Percentiles rank a stretch among this genome's conserved stretches.
These are phyloP conservation scores for Lasiodiplodia gonubiensis DNA, from an alignment of 2,329 filamentous ascomycete species.

Conservation along the genomic window DNA sequence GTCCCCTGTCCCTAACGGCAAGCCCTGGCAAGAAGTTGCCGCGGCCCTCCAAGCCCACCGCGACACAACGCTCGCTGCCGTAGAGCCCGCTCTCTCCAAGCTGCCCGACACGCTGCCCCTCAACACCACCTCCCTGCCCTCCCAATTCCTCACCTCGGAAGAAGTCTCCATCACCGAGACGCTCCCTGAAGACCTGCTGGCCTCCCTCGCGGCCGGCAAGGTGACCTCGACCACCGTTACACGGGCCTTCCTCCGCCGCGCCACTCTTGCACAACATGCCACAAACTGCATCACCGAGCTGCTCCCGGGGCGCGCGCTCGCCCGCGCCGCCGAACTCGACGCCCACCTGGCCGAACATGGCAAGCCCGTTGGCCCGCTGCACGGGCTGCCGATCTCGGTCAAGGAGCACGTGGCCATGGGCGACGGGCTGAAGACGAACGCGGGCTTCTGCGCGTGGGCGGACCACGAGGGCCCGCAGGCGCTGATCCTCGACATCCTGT, in stretches of 20 bases:
- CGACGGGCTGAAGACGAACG: conserved; percentile 54
- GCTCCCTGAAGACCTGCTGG: conserved; percentile 42
- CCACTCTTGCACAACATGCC: conserved; percentile 64
- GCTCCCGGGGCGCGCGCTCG: conserved; percentile 44
- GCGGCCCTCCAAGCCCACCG: conserved; percentile 54
- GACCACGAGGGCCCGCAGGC: conserved; percentile 30
- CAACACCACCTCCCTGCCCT: conserved; percentile 56
- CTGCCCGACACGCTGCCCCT: conserved; percentile 45
- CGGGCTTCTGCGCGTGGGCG: conserved; percentile 57
- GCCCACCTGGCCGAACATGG: conserved; percentile 38
- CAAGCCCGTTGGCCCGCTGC: conserved; percentile 50
- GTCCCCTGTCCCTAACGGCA: neutral
- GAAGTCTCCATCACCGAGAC: conserved; percentile 46
- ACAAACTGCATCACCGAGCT: conserved; percentile 51
- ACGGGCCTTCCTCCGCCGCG: conserved; percentile 60
- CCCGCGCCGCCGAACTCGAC: conserved; percentile 42
- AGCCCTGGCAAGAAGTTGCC: conserved; percentile 56
- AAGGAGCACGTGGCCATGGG: conserved; percentile 61
- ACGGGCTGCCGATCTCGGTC: conserved; percentile 57
- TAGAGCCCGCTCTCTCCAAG: conserved; percentile 50
- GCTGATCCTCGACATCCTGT: conserved; percentile 34
- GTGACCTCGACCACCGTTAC: conserved; percentile 52
- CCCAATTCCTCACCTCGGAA: conserved; percentile 41
- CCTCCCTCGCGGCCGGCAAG: conserved; percentile 36
- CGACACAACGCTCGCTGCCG: conserved; percentile 50